These are phyloP conservation scores for Chlamydomonas sp. DNA, from an alignment of 139 green algal species.

Conservation along the genomic window DNA sequence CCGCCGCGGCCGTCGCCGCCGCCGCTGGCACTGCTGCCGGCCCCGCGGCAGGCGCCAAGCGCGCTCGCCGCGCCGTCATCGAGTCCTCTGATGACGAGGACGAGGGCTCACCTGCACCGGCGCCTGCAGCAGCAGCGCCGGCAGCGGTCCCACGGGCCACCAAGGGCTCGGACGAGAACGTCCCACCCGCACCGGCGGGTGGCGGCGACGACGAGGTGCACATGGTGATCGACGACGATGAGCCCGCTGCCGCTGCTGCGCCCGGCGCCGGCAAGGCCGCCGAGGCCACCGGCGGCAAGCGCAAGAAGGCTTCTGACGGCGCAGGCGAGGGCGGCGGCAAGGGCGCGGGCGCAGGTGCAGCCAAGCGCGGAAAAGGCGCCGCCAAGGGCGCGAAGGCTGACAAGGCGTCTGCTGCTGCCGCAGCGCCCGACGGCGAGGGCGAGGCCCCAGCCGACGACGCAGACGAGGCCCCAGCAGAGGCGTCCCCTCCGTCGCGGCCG, in stretches of 20 bases:
- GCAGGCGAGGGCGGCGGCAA: neutral
- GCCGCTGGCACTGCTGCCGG: neutral
- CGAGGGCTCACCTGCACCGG: neutral
- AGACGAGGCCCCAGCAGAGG: neutral
- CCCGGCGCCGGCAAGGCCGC: no score
- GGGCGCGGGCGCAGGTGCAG: neutral
- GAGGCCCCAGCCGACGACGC: neutral
- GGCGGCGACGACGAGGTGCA: neutral
- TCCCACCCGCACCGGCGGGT: neutral
- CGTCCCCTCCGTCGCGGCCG: no score
- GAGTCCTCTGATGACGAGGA: conserved; percentile 7
- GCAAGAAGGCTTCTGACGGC: neutral
- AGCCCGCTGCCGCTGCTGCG: neutral
- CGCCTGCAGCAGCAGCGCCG: neutral
- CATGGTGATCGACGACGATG: neutral
- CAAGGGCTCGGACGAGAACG: neutral
- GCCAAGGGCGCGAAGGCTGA: no score
- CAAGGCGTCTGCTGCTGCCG: no score
- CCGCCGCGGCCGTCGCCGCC: neutral
- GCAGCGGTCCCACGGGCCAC: neutral
- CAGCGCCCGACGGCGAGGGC: neutral
- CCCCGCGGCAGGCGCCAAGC: neutral
- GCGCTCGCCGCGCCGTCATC: neutral
- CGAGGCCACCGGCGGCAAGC: neutral
- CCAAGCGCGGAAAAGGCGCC: neutral